phyloP scores from a whole-genome alignment of 768 basidiomycete species.

The Nidularia pulvinata region DNA sequence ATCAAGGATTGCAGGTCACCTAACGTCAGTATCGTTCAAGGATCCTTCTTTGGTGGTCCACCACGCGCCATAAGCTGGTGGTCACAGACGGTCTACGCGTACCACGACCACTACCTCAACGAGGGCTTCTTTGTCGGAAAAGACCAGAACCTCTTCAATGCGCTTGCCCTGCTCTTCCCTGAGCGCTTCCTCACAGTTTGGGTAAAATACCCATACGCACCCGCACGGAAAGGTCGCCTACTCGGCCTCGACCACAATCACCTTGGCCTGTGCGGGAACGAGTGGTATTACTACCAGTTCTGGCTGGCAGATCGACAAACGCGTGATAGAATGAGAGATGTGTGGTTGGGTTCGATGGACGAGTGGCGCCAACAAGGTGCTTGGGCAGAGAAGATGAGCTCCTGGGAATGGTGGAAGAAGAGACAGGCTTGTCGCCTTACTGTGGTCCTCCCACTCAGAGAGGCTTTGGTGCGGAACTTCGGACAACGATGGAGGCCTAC shows the following conservation, averaged over 20 bases:
- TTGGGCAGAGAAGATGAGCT: too few relatives aligned
- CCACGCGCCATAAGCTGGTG: too few relatives aligned
- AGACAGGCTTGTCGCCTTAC: slow-evolving; percentile 21
- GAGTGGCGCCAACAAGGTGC: slow-evolving; percentile 12
- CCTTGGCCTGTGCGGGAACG: slow-evolving; percentile 37
- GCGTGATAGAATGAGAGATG: slow-evolving; percentile 12
- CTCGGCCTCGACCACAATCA: slow-evolving; percentile 17
- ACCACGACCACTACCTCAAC: too few relatives aligned
- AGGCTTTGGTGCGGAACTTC: slow-evolving; percentile 16
- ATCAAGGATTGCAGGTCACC: too few relatives aligned
- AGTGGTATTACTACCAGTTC: slow-evolving; percentile 53
- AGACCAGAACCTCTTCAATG: too few relatives aligned
- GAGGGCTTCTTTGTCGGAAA: too few relatives aligned
- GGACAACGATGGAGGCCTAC: slow-evolving; percentile 8
- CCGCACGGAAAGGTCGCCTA: slow-evolving; percentile 12
- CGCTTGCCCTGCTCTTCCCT: too few relatives aligned
- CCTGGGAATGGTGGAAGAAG: slow-evolving; percentile 26
- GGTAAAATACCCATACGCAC: slow-evolving; percentile 20
- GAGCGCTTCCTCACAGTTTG: slow-evolving; percentile 41
- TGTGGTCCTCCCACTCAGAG: slow-evolving; percentile 15
- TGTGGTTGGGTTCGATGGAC: slow-evolving; percentile 17
- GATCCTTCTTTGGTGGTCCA: too few relatives aligned
- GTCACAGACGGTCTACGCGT: too few relatives aligned
- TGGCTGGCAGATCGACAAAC: slow-evolving; percentile 30
- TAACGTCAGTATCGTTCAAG: too few relatives aligned